These are phyloP conservation scores for Kazachstania kunashirensis DNA, from an alignment of 805 yeast species.

Conservation along the genomic window DNA sequence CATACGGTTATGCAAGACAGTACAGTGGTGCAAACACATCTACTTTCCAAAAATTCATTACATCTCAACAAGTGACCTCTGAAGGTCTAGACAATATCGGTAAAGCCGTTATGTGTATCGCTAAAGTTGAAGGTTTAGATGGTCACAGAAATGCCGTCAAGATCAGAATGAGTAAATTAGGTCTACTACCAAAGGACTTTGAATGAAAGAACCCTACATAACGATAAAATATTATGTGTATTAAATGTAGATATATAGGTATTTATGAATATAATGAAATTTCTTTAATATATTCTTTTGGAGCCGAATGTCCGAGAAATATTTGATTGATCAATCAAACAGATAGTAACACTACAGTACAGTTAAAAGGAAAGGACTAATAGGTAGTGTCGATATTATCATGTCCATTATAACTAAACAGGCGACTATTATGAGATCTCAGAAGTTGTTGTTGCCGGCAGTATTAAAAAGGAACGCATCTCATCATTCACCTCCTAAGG, in stretches of 20 bases:
- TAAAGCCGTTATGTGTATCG: constrained; percentile 91
- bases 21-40: constrained; percentile 96
- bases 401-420: no score
- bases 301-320: no score
- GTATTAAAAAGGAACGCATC: constrained; percentile 2
- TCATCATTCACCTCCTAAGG: not conserved
- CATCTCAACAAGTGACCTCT: constrained; percentile 82
- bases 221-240: not conserved
- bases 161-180: constrained; percentile 79
- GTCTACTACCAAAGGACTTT: constrained; percentile 36
- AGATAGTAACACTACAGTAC: no score
- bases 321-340: no score
- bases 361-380: no score
- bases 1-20: constrained; percentile 96
- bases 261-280: no score
- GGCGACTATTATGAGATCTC: no score
- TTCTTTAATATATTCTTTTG: no score
- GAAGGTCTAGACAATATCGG: constrained; percentile 85
- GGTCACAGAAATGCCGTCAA: constrained; percentile 97
- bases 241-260: no score
- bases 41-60: constrained; percentile 89
- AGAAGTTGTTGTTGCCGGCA: no score
- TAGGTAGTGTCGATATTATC: no score
- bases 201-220: constrained; percentile 8
- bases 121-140: constrained; percentile 92